Evolutionary conservation across 2,329 filamentous ascomycete genomes (phyloP), one percentile per base, ranked within the genome.

Genomic region (Dactylellina haptotyla): DNA sequence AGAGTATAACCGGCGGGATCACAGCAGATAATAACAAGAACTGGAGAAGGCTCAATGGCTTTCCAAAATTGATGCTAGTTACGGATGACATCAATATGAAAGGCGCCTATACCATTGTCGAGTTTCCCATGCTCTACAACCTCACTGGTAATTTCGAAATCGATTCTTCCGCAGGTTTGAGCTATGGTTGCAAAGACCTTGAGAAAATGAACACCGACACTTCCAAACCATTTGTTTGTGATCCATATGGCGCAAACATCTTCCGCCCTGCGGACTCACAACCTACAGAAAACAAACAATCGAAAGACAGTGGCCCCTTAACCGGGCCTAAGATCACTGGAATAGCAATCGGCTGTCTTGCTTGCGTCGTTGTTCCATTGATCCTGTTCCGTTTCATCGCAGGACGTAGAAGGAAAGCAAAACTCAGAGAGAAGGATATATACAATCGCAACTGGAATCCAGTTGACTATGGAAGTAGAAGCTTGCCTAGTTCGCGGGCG

Each of bases 261-360:
- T 73, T 48, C 46, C 56, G 69, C 9, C 26, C 69, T 14, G 61
- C 61, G 43, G 67, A 72, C 39, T 10, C 30, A 34, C 61, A 61
- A 8, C 20, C 34, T 18, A 39, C 20, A 16, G 53, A 71, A 16
- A 26, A 30, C n/a, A 48, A 65, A 12, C 14, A 50, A 10, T 20
- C 39, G 4, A 46, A 56, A 1, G 39, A 61, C 12, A 23, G 12
- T 8, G 10, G 14, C n/a, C 16, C 46, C 2, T 41, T 73, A n/a
- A 73, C 69, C 1, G 69, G 69, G 2, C 69, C 69, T 1, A 73
- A 73, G 45, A 73, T 73, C 30, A 73, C 69, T 5, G 69, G 69
- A 34, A 73, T 73, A 12, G 69, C 69, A 16, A 73, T 73, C 41
- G 69, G 69, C 37, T 73, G 69, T 56, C 48, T 73, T 26, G 69